Evolutionary conservation across 1,284 basidiomycete species (phyloP), one percentile per base, ranked within the genome.

Genomic region (Sporisorium scitamineum): DNA sequence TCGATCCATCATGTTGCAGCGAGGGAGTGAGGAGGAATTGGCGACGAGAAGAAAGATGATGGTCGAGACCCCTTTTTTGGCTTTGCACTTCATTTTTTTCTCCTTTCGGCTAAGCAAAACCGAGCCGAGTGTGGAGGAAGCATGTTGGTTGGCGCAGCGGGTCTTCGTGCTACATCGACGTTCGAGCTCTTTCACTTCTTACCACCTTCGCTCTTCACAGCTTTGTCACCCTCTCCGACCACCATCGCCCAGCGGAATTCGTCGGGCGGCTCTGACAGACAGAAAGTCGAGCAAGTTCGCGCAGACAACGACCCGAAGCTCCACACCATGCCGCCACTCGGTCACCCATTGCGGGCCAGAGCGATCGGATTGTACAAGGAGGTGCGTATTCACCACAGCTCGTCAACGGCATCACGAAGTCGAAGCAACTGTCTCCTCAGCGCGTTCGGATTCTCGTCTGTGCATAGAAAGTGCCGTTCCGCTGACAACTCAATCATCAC

Each of bases 351-450:
- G 44, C 78, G 82, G 16, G 72, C 81, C 8, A 70, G 79, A 52
- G 81, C 80, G 18, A 84, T 84, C 52, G 79, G 79, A 16, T 66
- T 84, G 16, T 84, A 83, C 61, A 84, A 84, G 57, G 78, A 79
- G 59, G 80, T 80, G 47, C 10, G 77, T 44, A 3, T 24, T 26
- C 16, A 5, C n/a, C 22, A 26, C n/a, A n/a, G n/a, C n/a, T n/a
- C n/a, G 29, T 29, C 51, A 13, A 34, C 32, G 22, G 18, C 26
- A 5, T 20, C 44, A 45, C n/a, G 14, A 5, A n/a, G 13, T 42
- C 18, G 39, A 27, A 13, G 13, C 37, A 26, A 13, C 24, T 39
- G 45, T 26, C 42, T 8, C n/a, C n/a, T n/a, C n/a, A n/a, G n/a
- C n/a, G n/a, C n/a, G n/a, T n/a, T n/a, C n/a, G n/a, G n/a, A n/a